Conservation (phyloP, 1,284 basidiomycete species). For the Stereum hirsutum region DNA sequence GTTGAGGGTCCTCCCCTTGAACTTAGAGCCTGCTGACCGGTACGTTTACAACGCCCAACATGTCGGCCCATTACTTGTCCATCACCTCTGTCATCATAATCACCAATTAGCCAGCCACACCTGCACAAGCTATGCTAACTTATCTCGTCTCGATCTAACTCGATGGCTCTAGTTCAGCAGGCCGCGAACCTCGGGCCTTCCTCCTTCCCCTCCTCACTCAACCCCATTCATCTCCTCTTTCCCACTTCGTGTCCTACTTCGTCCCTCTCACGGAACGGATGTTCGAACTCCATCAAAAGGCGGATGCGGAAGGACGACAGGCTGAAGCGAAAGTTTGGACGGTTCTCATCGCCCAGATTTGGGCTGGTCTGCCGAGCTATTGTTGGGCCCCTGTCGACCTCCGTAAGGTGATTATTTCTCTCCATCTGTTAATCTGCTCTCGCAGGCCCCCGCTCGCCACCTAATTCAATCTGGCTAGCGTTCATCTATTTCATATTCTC, state of each 20-base stretch:
- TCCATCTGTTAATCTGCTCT: no score
- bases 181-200: constrained; percentile 76
- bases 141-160: background rate
- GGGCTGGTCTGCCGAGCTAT: constrained; percentile 86
- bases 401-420: constrained; percentile 29
- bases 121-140: background rate
- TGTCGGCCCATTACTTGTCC: constrained; percentile 4
- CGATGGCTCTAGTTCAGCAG: constrained; percentile 36
- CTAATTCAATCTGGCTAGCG: no score
- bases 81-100: no score
- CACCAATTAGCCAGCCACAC: no score
- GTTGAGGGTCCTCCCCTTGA: constrained; percentile 74
- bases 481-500: background rate
- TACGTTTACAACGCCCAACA: constrained; percentile 27
- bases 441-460: no score
- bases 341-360: constrained; percentile 88
- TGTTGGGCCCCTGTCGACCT: constrained; percentile 58
- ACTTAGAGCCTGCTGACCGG: constrained; percentile 76
- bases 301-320: constrained; percentile 59
- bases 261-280: constrained; percentile 91
- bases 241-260: constrained; percentile 85
- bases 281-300: constrained; percentile 79
- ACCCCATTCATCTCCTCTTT: constrained; percentile 71
- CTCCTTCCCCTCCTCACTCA: constrained; percentile 86
- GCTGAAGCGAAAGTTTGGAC: constrained; percentile 93